Percentiles rank a stretch among this genome's conserved stretches.
Conservation (phyloP, 2,329 filamentous ascomycete genomes). For the Alternaria hordeiaustralica region DNA sequence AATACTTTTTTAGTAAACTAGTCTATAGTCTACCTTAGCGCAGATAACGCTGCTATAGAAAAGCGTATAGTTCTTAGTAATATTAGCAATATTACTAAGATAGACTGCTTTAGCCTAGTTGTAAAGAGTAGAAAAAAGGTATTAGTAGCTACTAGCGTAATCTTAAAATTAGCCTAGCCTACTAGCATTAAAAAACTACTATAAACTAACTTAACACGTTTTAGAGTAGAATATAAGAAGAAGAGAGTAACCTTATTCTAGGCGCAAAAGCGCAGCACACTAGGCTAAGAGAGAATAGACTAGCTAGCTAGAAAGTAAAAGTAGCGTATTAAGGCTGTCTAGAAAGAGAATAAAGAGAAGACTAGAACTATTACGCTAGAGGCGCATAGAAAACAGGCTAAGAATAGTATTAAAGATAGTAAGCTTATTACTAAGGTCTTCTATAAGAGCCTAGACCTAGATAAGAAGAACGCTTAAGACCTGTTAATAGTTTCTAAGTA, state of each 20-base stretch:
- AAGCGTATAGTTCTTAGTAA: conserved; percentile 89
- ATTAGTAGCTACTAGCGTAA: conserved; percentile 66
- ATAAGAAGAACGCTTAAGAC: conserved; percentile 87
- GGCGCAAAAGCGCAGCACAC: conserved; percentile 76
- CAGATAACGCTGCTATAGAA: conserved; percentile 58
- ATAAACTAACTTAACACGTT: conserved; percentile 65
- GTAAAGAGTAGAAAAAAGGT: conserved; percentile 73
- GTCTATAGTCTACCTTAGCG: conserved; percentile 41
- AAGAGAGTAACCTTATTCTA: conserved; percentile 69
- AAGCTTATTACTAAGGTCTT: conserved; percentile 33
- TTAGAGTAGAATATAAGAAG: conserved; percentile 70
- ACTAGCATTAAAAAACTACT: conserved; percentile 79
- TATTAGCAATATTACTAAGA: conserved; percentile 92
- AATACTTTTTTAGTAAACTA: conserved; percentile 56
- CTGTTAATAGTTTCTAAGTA: conserved; percentile 98
- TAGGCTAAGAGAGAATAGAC: conserved; percentile 72
- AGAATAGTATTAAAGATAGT: conserved; percentile 60
- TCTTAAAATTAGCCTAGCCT: conserved; percentile 79
- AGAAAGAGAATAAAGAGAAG: conserved; percentile 60
- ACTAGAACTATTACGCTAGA: conserved; percentile 25
- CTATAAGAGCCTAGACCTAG: conserved; percentile 64
- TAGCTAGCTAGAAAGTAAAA: conserved; percentile 72
- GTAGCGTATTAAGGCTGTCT: conserved; percentile 59
- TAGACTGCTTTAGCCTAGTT: conserved; percentile 55
- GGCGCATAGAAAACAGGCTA: conserved; percentile 56